Conservation (phyloP, 2,329 filamentous ascomycete genomes). For the Calonectria pteridis region DNA sequence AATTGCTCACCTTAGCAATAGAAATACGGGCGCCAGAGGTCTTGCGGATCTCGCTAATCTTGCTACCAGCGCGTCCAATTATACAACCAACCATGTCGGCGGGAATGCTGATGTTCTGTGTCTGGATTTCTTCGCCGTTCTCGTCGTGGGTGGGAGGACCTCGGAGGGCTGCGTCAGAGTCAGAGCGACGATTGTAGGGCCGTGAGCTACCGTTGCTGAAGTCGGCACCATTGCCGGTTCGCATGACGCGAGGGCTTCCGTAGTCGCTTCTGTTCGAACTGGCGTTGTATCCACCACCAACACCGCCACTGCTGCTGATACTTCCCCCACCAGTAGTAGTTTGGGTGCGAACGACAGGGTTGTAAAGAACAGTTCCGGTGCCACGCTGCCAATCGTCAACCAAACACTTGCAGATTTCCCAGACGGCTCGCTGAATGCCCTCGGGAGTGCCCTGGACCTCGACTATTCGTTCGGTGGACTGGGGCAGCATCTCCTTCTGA, state of each 20-base stretch:
- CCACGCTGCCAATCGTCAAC: constrained; percentile 98
- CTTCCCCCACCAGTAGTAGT: constrained; percentile 64
- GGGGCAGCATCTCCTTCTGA: constrained; percentile 99
- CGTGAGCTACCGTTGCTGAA: constrained; percentile 85
- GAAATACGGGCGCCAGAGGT: constrained; percentile 96
- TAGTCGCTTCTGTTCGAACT: constrained; percentile 66
- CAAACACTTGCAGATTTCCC: constrained; percentile 99
- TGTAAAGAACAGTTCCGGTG: constrained; percentile 97
- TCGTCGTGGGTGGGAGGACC: constrained; percentile 91
- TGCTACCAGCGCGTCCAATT: constrained; percentile 93
- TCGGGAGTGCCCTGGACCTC: constrained; percentile 96
- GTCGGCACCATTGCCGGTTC: constrained; percentile 96
- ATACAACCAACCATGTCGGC: constrained; percentile 99
- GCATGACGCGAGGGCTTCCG: constrained; percentile 81
- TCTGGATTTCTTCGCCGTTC: constrained; percentile 97
- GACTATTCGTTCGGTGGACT: constrained; percentile 97
- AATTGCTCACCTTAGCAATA: constrained; percentile 81
- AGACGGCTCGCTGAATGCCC: constrained; percentile 94
- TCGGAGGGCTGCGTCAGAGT: constrained; percentile 83
- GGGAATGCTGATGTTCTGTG: constrained; percentile 99
- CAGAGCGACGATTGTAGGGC: constrained; percentile 82
- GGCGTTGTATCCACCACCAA: constrained; percentile 51
- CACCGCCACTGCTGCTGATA: constrained; percentile 59
- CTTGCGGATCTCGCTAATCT: constrained; percentile 99
- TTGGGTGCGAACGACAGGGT: constrained; percentile 91